Base-by-base conservation (phyloP, 208 protist species). In the Wallacemonas collosoma region DNA sequence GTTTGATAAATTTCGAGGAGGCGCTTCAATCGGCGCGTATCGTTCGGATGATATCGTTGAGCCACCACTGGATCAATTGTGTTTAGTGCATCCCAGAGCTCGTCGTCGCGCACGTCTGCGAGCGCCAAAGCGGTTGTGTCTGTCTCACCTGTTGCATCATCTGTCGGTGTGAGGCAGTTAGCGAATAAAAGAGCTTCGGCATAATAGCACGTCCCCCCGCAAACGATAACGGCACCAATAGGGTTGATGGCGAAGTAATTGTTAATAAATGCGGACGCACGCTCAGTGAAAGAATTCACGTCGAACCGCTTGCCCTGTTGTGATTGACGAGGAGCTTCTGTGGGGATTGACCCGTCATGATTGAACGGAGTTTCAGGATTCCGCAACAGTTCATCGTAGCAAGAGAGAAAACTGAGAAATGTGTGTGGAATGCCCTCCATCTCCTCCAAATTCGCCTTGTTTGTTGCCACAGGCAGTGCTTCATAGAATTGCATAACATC, bases 401-500 rank as follows among this genome's bases (percentile, higher is more conserved):
- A 54, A 14, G 64, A 69, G 45, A 95, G 78, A 73, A 95, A 93
- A 0, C 85, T 81, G 3, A 98, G 64, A 72, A 96, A 88, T 26
- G 82, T 79, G 60, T 98, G 95, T 2, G 85, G 75, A 41, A 96
- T 77, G 35, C 78, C 79, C 12, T 75, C 45, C 55, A 86, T 77
- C 50, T 97, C 89, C 17, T 68, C 68, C 11, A n/a, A 44, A 2
- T 81, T 82, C 2, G 85, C 75, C 62, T 96, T 97, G 73, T 98
- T 98, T 7, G 93, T 97, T 35, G 78, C 85, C 57, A 97, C 82
- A 15, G 93, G 90, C 45, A 98, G 87, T 44, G 77, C 93, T 6
- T 39, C 35, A 67, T 95, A 97, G 70, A 95, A 94, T 73, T 98
- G 95, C 73, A 93, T 88, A 5, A 94, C 88, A 67, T 98, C 95